These are phyloP conservation scores for Striga hermonthica DNA, from an alignment of 305 asterid genomes.

Conservation along the genomic window DNA sequence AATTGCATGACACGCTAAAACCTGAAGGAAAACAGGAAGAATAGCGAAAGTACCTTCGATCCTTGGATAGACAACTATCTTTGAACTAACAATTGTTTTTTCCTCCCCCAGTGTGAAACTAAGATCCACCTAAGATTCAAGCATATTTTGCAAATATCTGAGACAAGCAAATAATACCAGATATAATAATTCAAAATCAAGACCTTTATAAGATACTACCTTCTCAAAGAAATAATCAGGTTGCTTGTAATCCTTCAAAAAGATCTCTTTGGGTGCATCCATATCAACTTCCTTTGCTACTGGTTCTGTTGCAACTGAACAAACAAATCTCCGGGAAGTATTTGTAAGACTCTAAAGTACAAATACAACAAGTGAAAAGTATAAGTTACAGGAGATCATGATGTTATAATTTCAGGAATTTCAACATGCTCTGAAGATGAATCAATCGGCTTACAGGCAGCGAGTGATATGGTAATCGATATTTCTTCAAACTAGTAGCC, in stretches of 20 bases:
- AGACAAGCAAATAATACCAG: slow-evolving; percentile 1
- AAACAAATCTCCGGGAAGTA: slow-evolving; percentile 46
- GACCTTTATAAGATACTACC: slow-evolving; percentile 33
- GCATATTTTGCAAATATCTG: not conserved
- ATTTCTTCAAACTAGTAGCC: slow-evolving; percentile 43
- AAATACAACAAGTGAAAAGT: slow-evolving; percentile 5
- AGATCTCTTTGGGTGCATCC: slow-evolving; percentile 76
- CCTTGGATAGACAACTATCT: slow-evolving; percentile 59
- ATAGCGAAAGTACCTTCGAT: slow-evolving; percentile 50
- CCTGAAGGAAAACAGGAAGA: not conserved
- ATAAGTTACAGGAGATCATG: slow-evolving; percentile 2
- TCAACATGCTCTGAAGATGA: not conserved
- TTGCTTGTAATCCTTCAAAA: slow-evolving; percentile 74
- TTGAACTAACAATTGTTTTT: slow-evolving; percentile 58
- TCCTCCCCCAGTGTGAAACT: slow-evolving; percentile 71
- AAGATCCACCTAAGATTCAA: slow-evolving; percentile 60
- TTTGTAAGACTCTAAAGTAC: slow-evolving; percentile 36
- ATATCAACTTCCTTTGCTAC: slow-evolving; percentile 49
- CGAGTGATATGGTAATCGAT: slow-evolving; percentile 35
- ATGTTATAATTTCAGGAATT: slow-evolving; percentile 2
- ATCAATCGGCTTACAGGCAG: slow-evolving; percentile 38
- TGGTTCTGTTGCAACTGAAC: slow-evolving; percentile 64
- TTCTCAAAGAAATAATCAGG: slow-evolving; percentile 70
- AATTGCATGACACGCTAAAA: too few species aligned
- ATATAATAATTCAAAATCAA: slow-evolving; percentile 7